These are phyloP conservation scores for Daedalea quercina DNA, from an alignment of 768 basidiomycete genomes.

Conservation along the genomic window DNA sequence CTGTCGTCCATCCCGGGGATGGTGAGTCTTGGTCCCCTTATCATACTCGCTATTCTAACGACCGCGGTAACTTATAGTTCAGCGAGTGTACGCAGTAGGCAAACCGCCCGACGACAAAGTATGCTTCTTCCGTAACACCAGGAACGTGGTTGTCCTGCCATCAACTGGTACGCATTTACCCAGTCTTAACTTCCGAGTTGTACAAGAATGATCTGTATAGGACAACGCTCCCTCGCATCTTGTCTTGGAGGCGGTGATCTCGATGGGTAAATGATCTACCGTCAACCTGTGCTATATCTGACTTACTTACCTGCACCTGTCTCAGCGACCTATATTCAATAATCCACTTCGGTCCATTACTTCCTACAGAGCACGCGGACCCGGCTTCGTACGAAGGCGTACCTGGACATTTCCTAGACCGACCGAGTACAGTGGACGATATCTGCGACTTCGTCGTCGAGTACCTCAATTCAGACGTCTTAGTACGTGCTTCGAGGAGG, in stretches of 20 bases:
- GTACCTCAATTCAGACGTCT: slow-evolving; percentile 76
- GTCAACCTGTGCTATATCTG: background rate
- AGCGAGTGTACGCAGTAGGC: slow-evolving; percentile 67
- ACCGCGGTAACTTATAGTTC: slow-evolving; percentile 34
- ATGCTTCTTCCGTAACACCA: slow-evolving; percentile 55
- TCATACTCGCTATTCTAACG: background rate
- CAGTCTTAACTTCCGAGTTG: no score
- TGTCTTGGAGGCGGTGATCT: slow-evolving; percentile 74
- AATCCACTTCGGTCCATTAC: slow-evolving; percentile 45
- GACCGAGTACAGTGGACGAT: slow-evolving; percentile 56
- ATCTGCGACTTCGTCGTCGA: slow-evolving; percentile 78
- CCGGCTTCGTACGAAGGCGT: slow-evolving; percentile 47
- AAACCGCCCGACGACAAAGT: slow-evolving; percentile 49
- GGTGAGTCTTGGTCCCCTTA: slow-evolving; percentile 28
- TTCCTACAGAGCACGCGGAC: slow-evolving; percentile 41
- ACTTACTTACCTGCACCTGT: background rate
- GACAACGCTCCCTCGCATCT: slow-evolving; percentile 57
- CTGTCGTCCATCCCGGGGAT: slow-evolving; percentile 75
- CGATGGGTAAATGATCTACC: slow-evolving; percentile 48
- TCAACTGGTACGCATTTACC: slow-evolving; percentile 39
- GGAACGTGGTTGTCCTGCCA: slow-evolving; percentile 70
- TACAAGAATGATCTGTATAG: slow-evolving; percentile 27
- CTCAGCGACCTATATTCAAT: slow-evolving; percentile 60
- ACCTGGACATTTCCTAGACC: slow-evolving; percentile 11
- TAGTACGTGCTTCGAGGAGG: slow-evolving; percentile 41